A percentile compares a stretch with the other conserved stretches of the same genome.
phyloP scores from a whole-genome alignment of 2,329 filamentous ascomycete species.

The Colletotrichum paranaense region DNA sequence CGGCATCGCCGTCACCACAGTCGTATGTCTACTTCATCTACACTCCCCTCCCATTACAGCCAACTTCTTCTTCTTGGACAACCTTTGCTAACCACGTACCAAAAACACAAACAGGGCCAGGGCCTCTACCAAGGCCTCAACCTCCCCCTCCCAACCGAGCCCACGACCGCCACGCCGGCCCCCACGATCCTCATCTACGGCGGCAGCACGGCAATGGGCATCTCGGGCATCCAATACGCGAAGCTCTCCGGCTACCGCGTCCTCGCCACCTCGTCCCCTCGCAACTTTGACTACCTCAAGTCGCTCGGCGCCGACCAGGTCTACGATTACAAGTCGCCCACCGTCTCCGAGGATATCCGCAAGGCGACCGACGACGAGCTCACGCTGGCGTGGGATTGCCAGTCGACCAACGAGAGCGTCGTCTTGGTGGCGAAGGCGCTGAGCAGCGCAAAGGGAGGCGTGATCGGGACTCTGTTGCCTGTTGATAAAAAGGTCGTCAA shows the following conservation, averaged over 20 bases:
- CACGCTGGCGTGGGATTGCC: slow-evolving; percentile 42
- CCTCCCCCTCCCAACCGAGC: slow-evolving; percentile 57
- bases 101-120: slow-evolving; percentile 49
- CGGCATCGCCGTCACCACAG: slow-evolving; percentile 56
- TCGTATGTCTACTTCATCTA: slow-evolving; percentile 39
- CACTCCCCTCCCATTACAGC: background rate
- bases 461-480: slow-evolving; percentile 52
- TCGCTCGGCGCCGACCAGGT: slow-evolving; percentile 44
- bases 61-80: background rate
- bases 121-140: slow-evolving; percentile 59
- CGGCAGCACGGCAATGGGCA: slow-evolving; percentile 65
- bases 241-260: slow-evolving; percentile 48
- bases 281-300: slow-evolving; percentile 49
- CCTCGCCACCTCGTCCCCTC: slow-evolving; percentile 45
- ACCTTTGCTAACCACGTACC: background rate
- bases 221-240: slow-evolving; percentile 55
- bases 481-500: slow-evolving; percentile 50
- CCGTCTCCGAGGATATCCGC: slow-evolving; percentile 40
- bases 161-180: slow-evolving; percentile 46
- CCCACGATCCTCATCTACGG: slow-evolving; percentile 53
- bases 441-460: slow-evolving; percentile 39
- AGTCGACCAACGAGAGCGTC: slow-evolving; percentile 19
- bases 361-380: slow-evolving; percentile 39
- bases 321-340: slow-evolving; percentile 45
- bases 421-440: slow-evolving; percentile 40